A percentile compares a stretch with the other conserved stretches of the same genome.
Conservation (phyloP, 1,139 yeast genomes). For the Geotrichum europaeum region DNA sequence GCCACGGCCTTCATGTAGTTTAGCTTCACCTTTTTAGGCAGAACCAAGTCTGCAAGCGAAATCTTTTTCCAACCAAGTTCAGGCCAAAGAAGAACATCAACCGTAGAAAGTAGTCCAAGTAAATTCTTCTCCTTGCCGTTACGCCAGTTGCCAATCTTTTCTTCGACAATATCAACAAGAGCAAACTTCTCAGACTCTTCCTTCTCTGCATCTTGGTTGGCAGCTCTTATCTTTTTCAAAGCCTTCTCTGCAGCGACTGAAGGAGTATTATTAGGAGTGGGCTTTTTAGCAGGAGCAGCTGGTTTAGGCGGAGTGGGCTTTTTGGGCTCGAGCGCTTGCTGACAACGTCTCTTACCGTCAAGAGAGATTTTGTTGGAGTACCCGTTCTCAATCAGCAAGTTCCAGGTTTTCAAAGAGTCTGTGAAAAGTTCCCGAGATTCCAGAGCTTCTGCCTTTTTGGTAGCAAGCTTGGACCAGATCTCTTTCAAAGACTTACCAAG, state of each 20-base stretch:
- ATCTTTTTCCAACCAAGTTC: slow-evolving; percentile 58
- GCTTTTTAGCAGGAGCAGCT: slow-evolving; percentile 26
- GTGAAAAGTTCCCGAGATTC: slow-evolving; percentile 70
- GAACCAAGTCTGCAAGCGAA: slow-evolving; percentile 65
- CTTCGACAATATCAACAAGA: slow-evolving; percentile 57
- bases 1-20: slow-evolving; percentile 90
- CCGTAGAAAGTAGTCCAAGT: slow-evolving; percentile 62
- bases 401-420: slow-evolving; percentile 59
- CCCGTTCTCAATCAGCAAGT: slow-evolving; percentile 59
- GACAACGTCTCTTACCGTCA: slow-evolving; percentile 82
- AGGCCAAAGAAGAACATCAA: slow-evolving; percentile 61
- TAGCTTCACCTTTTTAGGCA: slow-evolving; percentile 87
- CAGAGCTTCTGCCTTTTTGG: slow-evolving; percentile 73
- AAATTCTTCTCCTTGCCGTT: slow-evolving; percentile 71
- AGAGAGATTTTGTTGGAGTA: slow-evolving; percentile 55
- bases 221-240: slow-evolving; percentile 43
- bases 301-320: slow-evolving; percentile 24
- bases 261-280: slow-evolving; percentile 21
- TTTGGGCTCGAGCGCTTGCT: slow-evolving; percentile 46
- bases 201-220: slow-evolving; percentile 43
- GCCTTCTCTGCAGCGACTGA: slow-evolving; percentile 40
- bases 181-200: slow-evolving; percentile 52
- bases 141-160: slow-evolving; percentile 57
- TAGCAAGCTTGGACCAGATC: slow-evolving; percentile 66
- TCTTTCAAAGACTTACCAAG: slow-evolving; percentile 56